phyloP scores from a whole-genome alignment of 2,329 filamentous ascomycete species.

The Neocatenulostroma microsporum region DNA sequence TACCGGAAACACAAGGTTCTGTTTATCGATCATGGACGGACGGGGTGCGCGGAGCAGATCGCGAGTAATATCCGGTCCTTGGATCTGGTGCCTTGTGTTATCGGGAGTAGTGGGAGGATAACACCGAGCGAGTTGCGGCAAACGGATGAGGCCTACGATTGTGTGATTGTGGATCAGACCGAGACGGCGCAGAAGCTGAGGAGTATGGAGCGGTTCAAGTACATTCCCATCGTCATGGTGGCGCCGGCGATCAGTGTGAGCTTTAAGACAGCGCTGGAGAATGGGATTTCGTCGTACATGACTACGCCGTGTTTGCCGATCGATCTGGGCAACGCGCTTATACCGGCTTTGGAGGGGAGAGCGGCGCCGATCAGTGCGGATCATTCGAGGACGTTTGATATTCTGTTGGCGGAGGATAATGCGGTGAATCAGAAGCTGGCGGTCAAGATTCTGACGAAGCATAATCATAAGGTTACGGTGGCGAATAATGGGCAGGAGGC shows the following conservation, averaged over 20 bases:
- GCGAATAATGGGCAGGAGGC: constrained; percentile 93
- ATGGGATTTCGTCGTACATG: constrained; percentile 99
- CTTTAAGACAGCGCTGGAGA: constrained; percentile 84
- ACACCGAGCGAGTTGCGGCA: constrained; percentile 46
- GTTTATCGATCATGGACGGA: constrained; percentile 87
- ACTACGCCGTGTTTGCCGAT: constrained; percentile 91
- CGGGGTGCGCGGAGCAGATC: constrained; percentile 67
- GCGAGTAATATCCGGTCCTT: constrained; percentile 68
- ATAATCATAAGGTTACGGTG: constrained; percentile 85
- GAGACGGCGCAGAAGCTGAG: constrained; percentile 79
- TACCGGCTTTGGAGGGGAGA: constrained; percentile 86
- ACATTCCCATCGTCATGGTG: constrained; percentile 87
- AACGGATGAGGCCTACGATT: constrained; percentile 68
- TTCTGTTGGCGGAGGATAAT: constrained; percentile 93
- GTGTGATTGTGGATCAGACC: constrained; percentile 91
- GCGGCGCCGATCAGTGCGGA: constrained; percentile 87
- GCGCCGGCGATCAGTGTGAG: constrained; percentile 85
- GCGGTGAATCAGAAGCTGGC: constrained; percentile 93
- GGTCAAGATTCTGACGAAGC: constrained; percentile 95
- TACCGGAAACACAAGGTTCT: constrained; percentile 89
- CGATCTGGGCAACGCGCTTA: constrained; percentile 91
- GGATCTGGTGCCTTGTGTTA: constrained; percentile 72
- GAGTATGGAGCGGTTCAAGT: constrained; percentile 91
- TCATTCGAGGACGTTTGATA: constrained; percentile 91
- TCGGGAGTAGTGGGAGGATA: constrained; percentile 68